These are phyloP conservation scores for Alternaria longipes DNA, from an alignment of 2,329 filamentous ascomycete genomes.

Conservation along the genomic window DNA sequence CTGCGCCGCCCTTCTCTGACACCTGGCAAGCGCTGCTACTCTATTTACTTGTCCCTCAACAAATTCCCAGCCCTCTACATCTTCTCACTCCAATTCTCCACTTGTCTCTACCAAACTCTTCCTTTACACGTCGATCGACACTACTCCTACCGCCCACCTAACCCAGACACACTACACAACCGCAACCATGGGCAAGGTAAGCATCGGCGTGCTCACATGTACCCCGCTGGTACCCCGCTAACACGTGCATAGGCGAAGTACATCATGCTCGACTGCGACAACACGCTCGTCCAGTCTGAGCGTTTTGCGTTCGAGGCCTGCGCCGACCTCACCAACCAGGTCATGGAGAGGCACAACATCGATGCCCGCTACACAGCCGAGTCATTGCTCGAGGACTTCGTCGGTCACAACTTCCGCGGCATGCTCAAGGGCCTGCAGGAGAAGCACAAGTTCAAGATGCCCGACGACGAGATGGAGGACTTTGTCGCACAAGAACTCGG, in stretches of 20 bases:
- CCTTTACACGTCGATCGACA: slow-evolving; percentile 30
- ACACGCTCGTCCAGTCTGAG: slow-evolving; percentile 93
- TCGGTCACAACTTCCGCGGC: slow-evolving; percentile 93
- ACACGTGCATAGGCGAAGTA: slow-evolving; percentile 54
- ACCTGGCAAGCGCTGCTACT: slow-evolving; percentile 36
- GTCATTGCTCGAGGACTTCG: slow-evolving; percentile 83
- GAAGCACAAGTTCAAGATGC: slow-evolving; percentile 77
- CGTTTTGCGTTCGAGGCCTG: slow-evolving; percentile 91
- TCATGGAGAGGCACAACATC: slow-evolving; percentile 73
- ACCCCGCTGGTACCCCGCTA: slow-evolving; percentile 34
- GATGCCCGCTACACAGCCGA: slow-evolving; percentile 77
- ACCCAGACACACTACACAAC: slow-evolving; percentile 17
- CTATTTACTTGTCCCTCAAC: slow-evolving; percentile 39
- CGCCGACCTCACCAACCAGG: slow-evolving; percentile 86
- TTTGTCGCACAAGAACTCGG: slow-evolving; percentile 84
- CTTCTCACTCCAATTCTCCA: slow-evolving; percentile 16
- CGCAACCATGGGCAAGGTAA: slow-evolving; percentile 46
- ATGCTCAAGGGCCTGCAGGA: slow-evolving; percentile 82
- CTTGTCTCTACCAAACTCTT: slow-evolving; percentile 7
- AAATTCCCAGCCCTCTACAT: slow-evolving; percentile 25
- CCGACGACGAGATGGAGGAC: slow-evolving; percentile 71
- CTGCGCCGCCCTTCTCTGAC: slow-evolving; percentile 33
- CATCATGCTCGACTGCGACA: slow-evolving; percentile 71
- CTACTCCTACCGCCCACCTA: slow-evolving; percentile 18
- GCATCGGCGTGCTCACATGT: slow-evolving; percentile 12